Percentiles rank a stretch among this genome's conserved stretches.
Conservation (phyloP, 2,329 filamentous ascomycete species). For the Colletotrichum tamarilloi region DNA sequence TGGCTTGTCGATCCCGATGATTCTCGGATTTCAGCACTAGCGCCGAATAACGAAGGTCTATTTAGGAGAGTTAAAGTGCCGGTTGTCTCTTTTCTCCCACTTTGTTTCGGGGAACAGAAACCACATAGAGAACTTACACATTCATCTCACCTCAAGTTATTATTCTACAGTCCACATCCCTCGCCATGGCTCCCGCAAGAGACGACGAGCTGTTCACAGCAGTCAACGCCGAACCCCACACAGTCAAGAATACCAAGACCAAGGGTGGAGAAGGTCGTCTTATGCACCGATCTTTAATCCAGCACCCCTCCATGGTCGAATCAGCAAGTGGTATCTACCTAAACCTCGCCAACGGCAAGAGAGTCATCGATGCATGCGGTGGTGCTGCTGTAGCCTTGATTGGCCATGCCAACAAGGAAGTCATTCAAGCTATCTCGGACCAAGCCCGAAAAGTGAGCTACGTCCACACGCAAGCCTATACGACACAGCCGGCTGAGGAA, state of each 20-base stretch:
- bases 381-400: slow-evolving; percentile 49
- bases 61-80: neutral
- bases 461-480: slow-evolving; percentile 43
- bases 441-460: slow-evolving; percentile 45
- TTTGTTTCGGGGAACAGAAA: neutral
- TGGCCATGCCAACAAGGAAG: slow-evolving; percentile 44
- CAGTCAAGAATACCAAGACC: neutral
- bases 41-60: neutral
- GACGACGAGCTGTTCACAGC: slow-evolving; percentile 24
- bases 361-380: slow-evolving; percentile 49
- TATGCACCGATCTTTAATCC: slow-evolving; percentile 48
- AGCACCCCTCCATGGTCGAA: slow-evolving; percentile 48
- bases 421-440: slow-evolving; percentile 43
- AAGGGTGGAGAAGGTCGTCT: slow-evolving; percentile 36
- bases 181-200: slow-evolving; percentile 36
- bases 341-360: slow-evolving; percentile 45
- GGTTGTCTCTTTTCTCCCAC: neutral
- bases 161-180: too few species aligned
- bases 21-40: neutral
- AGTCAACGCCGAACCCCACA: neutral
- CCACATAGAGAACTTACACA: neutral
- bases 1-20: neutral
- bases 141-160: neutral
- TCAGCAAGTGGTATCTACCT: slow-evolving; percentile 54
- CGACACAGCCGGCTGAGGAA: slow-evolving; percentile 57